phyloP scores from a whole-genome alignment of 2,329 filamentous ascomycete species.

The Catunica adiposa region DNA sequence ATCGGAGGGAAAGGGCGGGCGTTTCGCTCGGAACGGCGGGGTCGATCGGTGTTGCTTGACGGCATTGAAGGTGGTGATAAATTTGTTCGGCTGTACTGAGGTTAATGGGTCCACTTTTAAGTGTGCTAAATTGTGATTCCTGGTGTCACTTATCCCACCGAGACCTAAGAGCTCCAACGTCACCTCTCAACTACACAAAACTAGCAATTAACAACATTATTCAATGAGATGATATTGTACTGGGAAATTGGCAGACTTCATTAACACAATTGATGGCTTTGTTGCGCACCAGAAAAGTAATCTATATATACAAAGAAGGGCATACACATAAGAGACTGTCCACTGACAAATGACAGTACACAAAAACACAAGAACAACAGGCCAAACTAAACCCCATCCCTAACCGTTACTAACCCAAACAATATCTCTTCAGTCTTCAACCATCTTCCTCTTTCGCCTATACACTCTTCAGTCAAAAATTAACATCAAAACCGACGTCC shows the following conservation, averaged over 20 bases:
- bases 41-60: neutral
- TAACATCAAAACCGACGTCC: constrained; percentile 11
- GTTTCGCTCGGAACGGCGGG: neutral
- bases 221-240: neutral
- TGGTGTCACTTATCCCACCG: constrained; percentile 11
- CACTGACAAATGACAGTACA: no score
- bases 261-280: no score
- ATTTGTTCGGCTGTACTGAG: neutral
- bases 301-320: no score
- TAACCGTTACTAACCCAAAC: no score
- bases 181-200: neutral
- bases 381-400: neutral
- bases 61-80: neutral
- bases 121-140: neutral
- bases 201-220: neutral
- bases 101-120: neutral
- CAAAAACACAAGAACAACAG: no score
- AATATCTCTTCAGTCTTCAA: no score
- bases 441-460: no score
- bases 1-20: neutral
- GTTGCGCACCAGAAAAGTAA: no score
- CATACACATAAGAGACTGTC: no score
- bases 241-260: neutral
- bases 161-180: neutral
- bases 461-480: neutral